Conservation (phyloP, 148 eudicot genomes). For the Nepenthes gracilis region DNA sequence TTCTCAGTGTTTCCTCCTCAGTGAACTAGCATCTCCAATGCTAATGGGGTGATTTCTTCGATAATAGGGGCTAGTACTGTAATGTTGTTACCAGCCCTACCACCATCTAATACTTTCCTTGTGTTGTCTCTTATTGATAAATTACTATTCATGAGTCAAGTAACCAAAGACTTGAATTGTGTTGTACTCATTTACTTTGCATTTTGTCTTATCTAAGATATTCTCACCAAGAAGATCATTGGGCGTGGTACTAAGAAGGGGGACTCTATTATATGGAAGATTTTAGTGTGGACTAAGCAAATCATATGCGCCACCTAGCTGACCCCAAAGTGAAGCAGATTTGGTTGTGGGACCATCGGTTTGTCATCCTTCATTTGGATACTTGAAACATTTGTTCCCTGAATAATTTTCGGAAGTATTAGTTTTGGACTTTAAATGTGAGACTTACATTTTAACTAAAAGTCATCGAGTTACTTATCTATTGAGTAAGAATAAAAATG, state of each 20-base stretch:
- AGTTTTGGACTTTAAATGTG: not conserved
- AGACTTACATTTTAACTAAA: not conserved
- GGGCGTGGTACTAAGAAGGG: slow-evolving; percentile 1
- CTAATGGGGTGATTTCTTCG: not conserved
- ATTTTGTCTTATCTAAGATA: not conserved
- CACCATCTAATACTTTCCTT: not conserved
- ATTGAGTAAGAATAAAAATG: not conserved
- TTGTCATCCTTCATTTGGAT: slow-evolving; percentile 1
- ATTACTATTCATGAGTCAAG: not conserved
- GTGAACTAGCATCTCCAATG: not conserved
- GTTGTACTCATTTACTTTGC: not conserved
- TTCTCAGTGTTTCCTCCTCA: not conserved
- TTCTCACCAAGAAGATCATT: not conserved
- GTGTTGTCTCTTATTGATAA: not conserved
- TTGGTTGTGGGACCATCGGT: not conserved
- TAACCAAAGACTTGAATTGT: not conserved
- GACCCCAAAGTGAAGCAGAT: not conserved
- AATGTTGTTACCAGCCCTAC: not conserved
- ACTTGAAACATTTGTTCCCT: not conserved
- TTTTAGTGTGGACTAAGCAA: no score
- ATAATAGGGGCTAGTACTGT: not conserved
- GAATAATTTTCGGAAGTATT: not conserved
- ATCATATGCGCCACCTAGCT: not conserved
- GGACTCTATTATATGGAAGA: not conserved
- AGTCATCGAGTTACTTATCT: not conserved